phyloP scores from a whole-genome alignment of 352 stramenopile genomes.

The Globisporangium nunn region DNA sequence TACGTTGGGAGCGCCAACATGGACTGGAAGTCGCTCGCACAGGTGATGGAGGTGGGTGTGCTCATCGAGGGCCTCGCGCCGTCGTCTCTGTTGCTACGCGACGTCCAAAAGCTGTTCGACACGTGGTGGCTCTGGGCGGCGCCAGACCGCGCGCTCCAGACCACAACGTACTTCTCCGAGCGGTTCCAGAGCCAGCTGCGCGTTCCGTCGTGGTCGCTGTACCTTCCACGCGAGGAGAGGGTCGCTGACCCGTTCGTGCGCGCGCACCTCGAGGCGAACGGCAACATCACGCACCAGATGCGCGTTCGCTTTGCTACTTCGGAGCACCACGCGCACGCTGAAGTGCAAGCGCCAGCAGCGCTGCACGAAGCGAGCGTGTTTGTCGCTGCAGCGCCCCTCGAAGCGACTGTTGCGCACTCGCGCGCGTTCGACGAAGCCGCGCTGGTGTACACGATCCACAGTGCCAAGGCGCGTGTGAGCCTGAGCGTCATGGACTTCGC shows the following conservation, averaged over 20 bases:
- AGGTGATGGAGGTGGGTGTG: constrained; percentile 83
- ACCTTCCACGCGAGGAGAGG: constrained; percentile 26
- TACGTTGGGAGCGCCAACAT: constrained; percentile 83
- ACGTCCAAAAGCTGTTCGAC: constrained; percentile 62
- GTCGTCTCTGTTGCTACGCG: constrained; percentile 26
- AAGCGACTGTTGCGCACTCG: constrained; percentile 40
- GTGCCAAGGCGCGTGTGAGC: constrained; percentile 38
- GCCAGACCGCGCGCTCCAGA: constrained; percentile 15
- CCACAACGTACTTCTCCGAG: constrained; percentile 44
- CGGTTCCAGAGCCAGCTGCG: constrained; percentile 46
- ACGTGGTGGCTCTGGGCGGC: constrained; percentile 64
- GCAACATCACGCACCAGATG: constrained; percentile 56
- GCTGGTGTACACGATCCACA: constrained; percentile 66
- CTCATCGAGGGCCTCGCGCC: constrained; percentile 40
- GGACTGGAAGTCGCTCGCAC: constrained; percentile 80
- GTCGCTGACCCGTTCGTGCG: constrained; percentile 41
- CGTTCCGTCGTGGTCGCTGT: constrained; percentile 56
- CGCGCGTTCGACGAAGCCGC: constrained; percentile 65
- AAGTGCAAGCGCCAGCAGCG: constrained; percentile 5
- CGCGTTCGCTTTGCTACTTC: constrained; percentile 13
- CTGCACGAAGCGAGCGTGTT: constrained; percentile 24
- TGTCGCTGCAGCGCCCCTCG: constrained; percentile 50
- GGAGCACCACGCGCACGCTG: background rate
- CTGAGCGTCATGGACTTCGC: constrained; percentile 84
- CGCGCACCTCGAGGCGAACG: constrained; percentile 27